Base-by-base conservation (phyloP, 768 basidiomycete genomes). In the Hebeloma cylindrosporum region DNA sequence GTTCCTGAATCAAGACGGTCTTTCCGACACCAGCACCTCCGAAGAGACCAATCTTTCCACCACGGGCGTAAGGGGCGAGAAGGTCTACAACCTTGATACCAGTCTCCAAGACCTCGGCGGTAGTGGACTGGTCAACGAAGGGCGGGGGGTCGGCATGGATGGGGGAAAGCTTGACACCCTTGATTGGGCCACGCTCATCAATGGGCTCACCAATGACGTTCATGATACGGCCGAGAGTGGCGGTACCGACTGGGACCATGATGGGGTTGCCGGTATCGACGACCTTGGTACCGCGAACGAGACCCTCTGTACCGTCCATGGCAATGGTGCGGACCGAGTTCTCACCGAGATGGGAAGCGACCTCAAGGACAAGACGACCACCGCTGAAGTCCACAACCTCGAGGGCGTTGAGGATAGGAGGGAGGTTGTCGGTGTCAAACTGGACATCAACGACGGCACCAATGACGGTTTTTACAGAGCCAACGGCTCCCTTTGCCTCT, bases 81-180 rank as follows among this genome's bases (percentile, higher is more conserved):
- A 99, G 87, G 70, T 99, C 96, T 69, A 99, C 96, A 65, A 99
- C 96, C 79, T 99, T 99, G 81, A 99, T 99, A 75, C 96, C 96
- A 45, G 96, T 99, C 77, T 99, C 96, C 61, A 99, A 79, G 44
- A 99, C 92, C 69, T 99, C 96, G 53, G 96, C 94, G 33, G 93
- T 93, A 43, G 96, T 99, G 23, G 96, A 96, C 73, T 99, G 96
- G 60, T 98, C 95, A 52, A 97, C 91, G 77, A 98, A 99, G 26
- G 89, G 69, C 47, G 96, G 96, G 48, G 96, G 93, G 51, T 99
- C 94, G 57, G 93, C 90, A 73, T 99, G 96, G 66, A 99, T 99
- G 59, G 95, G 90, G 52, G 64, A 81, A 52, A 85, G 75, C 73
- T 89, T 93, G 71, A 86, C 92, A 65, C 93, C 95, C 71, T 90